A percentile compares a stretch with the other conserved stretches of the same genome.
Conservation (phyloP, 805 yeast genomes). For the Lachancea kluyveri region DNA sequence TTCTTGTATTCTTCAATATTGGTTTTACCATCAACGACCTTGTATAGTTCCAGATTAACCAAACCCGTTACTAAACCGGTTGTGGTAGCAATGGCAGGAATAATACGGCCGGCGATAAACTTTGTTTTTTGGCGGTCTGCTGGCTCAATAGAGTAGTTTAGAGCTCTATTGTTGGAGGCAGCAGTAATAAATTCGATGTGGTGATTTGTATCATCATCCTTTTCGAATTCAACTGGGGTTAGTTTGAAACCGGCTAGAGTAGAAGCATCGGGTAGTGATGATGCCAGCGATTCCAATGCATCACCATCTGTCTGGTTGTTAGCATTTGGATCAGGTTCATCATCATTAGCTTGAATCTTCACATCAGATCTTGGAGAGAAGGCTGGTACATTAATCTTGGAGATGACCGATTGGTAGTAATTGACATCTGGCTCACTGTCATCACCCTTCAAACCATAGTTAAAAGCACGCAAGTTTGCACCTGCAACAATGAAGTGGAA, state of each 20-base stretch:
- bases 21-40: slow-evolving; percentile 70
- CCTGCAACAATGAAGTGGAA: slow-evolving; percentile 79
- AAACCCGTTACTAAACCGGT: slow-evolving; percentile 97
- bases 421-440: slow-evolving; percentile 42
- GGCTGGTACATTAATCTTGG: slow-evolving; percentile 45
- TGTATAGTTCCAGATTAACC: slow-evolving; percentile 85
- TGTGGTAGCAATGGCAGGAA: slow-evolving; percentile 98
- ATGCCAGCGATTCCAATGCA: slow-evolving; percentile 62
- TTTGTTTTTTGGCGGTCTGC: slow-evolving; percentile 89
- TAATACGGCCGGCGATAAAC: slow-evolving; percentile 96
- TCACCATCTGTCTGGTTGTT: slow-evolving; percentile 46
- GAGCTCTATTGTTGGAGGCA: slow-evolving; percentile 93
- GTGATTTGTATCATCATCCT: slow-evolving; percentile 94
- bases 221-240: slow-evolving; percentile 90
- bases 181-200: slow-evolving; percentile 95
- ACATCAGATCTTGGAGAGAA: slow-evolving; percentile 73
- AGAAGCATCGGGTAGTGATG: slow-evolving; percentile 81
- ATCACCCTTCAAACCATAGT: slow-evolving; percentile 83
- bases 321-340: slow-evolving; percentile 83
- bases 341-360: slow-evolving; percentile 77
- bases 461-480: slow-evolving; percentile 85
- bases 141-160: slow-evolving; percentile 79
- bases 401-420: slow-evolving; percentile 49
- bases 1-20: slow-evolving; percentile 84
- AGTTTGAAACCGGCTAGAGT: slow-evolving; percentile 83